Evolutionary conservation across 2,329 filamentous ascomycete species (phyloP).

Genomic region (Aspergillus costaricaensis): DNA sequence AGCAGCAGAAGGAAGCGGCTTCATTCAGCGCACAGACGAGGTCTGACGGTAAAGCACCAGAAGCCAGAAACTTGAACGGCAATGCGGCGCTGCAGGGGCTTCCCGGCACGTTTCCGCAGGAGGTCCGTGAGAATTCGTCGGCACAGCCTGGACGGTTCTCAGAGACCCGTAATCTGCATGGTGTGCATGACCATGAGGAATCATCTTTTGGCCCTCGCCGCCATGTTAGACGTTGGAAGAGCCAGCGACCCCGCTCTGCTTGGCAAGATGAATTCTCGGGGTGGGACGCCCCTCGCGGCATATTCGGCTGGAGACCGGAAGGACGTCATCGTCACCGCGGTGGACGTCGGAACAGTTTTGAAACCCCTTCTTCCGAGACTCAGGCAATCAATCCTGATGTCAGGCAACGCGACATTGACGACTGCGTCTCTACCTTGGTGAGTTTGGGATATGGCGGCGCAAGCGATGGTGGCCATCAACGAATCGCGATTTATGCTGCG

Average conservation of each 20-base stretch:
- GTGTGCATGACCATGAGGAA: background rate
- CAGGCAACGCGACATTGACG: constrained; percentile 28
- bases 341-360: background rate
- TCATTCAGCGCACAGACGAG: constrained; percentile 1
- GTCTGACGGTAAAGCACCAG: background rate
- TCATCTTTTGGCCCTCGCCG: background rate
- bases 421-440: constrained; percentile 43
- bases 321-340: background rate
- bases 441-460: constrained; percentile 45
- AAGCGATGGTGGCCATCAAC: constrained; percentile 37
- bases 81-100: constrained; percentile 2
- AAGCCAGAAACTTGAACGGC: background rate
- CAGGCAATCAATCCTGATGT: background rate
- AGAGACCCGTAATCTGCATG: background rate
- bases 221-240: constrained; percentile 1
- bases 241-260: constrained; percentile 8
- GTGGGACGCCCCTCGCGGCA: background rate
- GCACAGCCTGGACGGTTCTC: background rate
- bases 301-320: background rate
- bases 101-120: constrained; percentile 18
- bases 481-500: constrained; percentile 48
- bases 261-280: background rate
- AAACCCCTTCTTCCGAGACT: background rate
- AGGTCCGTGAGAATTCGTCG: constrained; percentile 4
- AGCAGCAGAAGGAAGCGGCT: constrained; percentile 15